phyloP scores from a whole-genome alignment of 306 rosid genomes.

The Vachellia collinsii region DNA sequence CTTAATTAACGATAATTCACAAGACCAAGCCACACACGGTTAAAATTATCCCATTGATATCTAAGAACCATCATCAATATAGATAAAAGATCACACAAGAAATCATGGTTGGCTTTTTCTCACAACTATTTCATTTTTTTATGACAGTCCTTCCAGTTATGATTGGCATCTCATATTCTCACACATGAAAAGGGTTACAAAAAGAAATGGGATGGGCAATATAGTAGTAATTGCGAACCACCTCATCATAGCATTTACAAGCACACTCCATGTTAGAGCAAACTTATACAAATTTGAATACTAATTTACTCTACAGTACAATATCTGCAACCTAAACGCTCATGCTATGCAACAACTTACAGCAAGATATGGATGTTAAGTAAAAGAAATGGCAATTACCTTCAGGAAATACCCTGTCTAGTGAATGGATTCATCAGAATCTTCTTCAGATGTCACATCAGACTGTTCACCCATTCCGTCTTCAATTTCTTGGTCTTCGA shows the following conservation, averaged over 20 bases:
- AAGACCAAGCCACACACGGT: not conserved
- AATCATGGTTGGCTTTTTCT: not conserved
- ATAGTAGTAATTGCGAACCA: not conserved
- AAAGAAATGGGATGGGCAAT: not conserved
- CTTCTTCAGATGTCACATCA: constrained; percentile 61
- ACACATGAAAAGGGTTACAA: not conserved
- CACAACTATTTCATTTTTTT: not conserved
- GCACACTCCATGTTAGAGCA: not conserved
- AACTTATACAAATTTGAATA: not conserved
- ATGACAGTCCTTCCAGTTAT: not conserved
- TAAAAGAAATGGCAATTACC: constrained; percentile 13
- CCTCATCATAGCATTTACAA: constrained; percentile 24
- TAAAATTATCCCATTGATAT: not conserved
- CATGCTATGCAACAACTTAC: constrained; percentile 40
- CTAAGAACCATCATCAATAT: not conserved
- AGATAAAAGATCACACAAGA: not conserved
- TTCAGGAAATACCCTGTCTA: not conserved
- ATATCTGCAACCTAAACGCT: constrained; percentile 38
- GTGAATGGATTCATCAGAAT: constrained; percentile 56
- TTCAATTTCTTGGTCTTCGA: constrained; percentile 47
- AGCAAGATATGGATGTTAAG: constrained; percentile 27
- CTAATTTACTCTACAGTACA: constrained; percentile 36
- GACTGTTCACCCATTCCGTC: constrained; percentile 58
- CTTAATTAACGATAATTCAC: not conserved
- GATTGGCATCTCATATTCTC: not conserved